phyloP scores from a whole-genome alignment of 441 rosid species.

The Metrosideros polymorpha region DNA sequence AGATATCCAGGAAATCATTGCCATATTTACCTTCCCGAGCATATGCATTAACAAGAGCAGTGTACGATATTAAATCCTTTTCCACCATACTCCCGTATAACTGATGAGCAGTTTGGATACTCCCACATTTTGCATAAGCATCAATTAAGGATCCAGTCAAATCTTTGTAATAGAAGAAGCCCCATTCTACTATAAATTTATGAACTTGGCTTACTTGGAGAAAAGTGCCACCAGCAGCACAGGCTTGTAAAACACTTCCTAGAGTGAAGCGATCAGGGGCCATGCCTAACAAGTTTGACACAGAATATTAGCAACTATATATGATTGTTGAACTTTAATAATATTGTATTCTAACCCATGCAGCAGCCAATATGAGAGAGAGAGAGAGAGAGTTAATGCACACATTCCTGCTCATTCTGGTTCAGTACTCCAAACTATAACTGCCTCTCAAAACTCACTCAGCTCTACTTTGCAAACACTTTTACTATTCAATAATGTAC shows the following conservation, averaged over 20 bases:
- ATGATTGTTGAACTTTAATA: neutral
- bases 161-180: constrained; percentile 25
- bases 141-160: constrained; percentile 48
- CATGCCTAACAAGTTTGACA: constrained; percentile 27
- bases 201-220: constrained; percentile 39
- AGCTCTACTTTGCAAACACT: neutral
- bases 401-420: neutral
- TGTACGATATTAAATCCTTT: constrained; percentile 52
- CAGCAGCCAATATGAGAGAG: neutral
- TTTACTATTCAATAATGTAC: neutral
- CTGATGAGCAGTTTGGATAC: constrained; percentile 32
- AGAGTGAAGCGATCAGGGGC: constrained; percentile 58
- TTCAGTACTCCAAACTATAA: neutral
- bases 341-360: neutral
- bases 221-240: constrained; percentile 18
- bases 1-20: constrained; percentile 34
- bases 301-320: neutral
- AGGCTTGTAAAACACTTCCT: constrained; percentile 56
- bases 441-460: neutral
- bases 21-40: constrained; percentile 18
- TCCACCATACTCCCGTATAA: constrained; percentile 20
- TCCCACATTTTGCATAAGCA: constrained; percentile 57
- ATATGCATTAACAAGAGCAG: constrained; percentile 53
- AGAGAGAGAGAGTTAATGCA: neutral
- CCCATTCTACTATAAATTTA: constrained; percentile 33